Conservation (phyloP, 2,329 filamentous ascomycete genomes). For the Claviceps arundinis region DNA sequence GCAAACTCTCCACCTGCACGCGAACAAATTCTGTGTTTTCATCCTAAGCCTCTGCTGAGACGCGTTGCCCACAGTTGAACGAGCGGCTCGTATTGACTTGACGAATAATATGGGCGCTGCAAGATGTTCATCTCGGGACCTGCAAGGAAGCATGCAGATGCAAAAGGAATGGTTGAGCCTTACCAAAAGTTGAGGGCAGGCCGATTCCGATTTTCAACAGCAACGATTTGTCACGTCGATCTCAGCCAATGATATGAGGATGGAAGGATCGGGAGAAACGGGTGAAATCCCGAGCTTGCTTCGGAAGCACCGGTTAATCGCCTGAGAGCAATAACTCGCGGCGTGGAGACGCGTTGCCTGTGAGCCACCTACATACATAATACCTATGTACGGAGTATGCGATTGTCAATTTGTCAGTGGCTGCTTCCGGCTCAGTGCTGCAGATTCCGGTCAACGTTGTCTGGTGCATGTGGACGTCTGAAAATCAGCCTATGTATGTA, state of each 20-base stretch:
- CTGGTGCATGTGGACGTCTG: neutral
- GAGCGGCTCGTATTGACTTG: neutral
- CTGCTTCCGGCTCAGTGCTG: neutral
- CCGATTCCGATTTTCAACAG: neutral
- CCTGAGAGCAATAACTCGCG: neutral
- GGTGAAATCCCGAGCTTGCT: neutral
- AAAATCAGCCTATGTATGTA: neutral
- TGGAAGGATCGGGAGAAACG: neutral
- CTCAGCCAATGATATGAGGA: neutral
- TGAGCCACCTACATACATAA: neutral
- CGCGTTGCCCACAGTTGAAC: neutral
- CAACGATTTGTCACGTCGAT: neutral
- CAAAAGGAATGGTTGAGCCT: neutral
- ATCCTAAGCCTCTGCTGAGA: no score
- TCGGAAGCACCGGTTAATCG: neutral
- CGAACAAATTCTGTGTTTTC: neutral
- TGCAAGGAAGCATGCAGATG: neutral
- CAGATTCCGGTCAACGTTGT: neutral
- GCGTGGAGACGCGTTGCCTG: neutral
- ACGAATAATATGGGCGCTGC: neutral
- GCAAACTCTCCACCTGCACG: neutral
- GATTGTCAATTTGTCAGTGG: neutral
- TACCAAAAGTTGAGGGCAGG: neutral
- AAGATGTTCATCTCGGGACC: neutral
- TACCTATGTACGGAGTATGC: neutral